Conservation (phyloP, 2,329 filamentous ascomycete species). For the Pseudocercospora fuligena region DNA sequence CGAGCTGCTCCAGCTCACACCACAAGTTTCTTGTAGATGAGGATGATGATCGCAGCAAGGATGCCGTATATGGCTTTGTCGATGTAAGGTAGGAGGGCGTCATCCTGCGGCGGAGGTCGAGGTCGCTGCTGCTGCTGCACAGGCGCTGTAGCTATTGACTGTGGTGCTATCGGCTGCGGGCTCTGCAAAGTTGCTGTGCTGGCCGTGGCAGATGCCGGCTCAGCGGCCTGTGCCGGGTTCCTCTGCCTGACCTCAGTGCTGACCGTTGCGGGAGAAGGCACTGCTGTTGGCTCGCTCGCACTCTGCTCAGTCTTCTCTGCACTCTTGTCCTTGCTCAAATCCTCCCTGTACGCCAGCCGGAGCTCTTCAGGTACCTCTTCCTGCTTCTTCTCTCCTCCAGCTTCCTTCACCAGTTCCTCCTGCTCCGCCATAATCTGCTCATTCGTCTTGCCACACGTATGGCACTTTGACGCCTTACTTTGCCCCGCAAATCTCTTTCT, state of each 20-base stretch:
- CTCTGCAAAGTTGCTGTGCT: background rate
- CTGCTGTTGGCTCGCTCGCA: slow-evolving; percentile 2
- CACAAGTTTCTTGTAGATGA: slow-evolving; percentile 56
- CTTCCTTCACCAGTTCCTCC: slow-evolving; percentile 60
- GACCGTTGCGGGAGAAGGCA: slow-evolving; percentile 14
- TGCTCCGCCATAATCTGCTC: slow-evolving; percentile 74
- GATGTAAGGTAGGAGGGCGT: slow-evolving; percentile 72
- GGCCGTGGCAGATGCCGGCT: slow-evolving; percentile 9
- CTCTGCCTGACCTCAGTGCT: slow-evolving; percentile 1
- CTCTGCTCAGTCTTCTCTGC: slow-evolving; percentile 28
- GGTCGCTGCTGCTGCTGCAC: slow-evolving; percentile 23
- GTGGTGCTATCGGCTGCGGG: slow-evolving; percentile 20
- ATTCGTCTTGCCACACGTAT: slow-evolving; percentile 70
- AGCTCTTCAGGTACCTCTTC: slow-evolving; percentile 60
- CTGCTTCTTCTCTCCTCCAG: slow-evolving; percentile 49
- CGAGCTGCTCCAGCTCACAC: slow-evolving; percentile 5
- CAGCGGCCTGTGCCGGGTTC: background rate
- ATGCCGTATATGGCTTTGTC: slow-evolving; percentile 80
- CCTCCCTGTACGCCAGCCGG: slow-evolving; percentile 73
- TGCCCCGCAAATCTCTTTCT: slow-evolving; percentile 71
- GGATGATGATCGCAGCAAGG: slow-evolving; percentile 69
- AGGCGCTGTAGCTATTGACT: slow-evolving; percentile 14
- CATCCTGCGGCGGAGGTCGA: slow-evolving; percentile 39
- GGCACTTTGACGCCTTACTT: slow-evolving; percentile 70
- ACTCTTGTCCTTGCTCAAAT: slow-evolving; percentile 55